Conservation (phyloP, 768 basidiomycete genomes). For the Podaxis sp. region DNA sequence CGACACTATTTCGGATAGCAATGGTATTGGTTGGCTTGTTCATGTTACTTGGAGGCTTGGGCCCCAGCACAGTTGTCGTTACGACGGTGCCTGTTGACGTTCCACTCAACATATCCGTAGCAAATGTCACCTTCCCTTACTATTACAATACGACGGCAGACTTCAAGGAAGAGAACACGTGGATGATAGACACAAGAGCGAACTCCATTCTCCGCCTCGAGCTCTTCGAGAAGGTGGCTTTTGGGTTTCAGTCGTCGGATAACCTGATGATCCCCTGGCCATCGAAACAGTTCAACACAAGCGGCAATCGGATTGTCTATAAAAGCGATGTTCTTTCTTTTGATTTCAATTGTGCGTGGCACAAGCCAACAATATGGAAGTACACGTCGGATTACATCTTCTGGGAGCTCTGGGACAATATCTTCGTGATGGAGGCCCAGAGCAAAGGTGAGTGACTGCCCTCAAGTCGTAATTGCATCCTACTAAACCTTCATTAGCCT, state of each 20-base stretch:
- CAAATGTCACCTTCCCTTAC: not conserved
- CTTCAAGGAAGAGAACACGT: not conserved
- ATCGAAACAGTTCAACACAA: not conserved
- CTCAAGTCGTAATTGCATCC: not conserved
- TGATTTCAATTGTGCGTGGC: not conserved
- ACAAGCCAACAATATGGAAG: not conserved
- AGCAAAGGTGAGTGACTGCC: not conserved
- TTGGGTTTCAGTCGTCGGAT: not conserved
- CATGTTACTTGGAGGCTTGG: not conserved
- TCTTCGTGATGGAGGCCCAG: not conserved
- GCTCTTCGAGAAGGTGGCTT: slow-evolving; percentile 3
- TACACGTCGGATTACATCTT: not conserved
- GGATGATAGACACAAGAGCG: not conserved
- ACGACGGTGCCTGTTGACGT: not conserved
- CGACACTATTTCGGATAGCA: not conserved
- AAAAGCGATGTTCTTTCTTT: not conserved
- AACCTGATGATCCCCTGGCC: slow-evolving; percentile 5
- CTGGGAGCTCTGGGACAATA: not conserved
- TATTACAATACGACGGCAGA: not conserved
- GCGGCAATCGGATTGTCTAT: not conserved
- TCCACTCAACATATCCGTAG: not conserved
- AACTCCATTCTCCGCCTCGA: not conserved
- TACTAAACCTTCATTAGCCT: not conserved
- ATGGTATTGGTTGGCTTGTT: not conserved
- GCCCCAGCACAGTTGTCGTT: not conserved